Conservation (phyloP, 805 yeast species). For the Teunomyces stri region DNA sequence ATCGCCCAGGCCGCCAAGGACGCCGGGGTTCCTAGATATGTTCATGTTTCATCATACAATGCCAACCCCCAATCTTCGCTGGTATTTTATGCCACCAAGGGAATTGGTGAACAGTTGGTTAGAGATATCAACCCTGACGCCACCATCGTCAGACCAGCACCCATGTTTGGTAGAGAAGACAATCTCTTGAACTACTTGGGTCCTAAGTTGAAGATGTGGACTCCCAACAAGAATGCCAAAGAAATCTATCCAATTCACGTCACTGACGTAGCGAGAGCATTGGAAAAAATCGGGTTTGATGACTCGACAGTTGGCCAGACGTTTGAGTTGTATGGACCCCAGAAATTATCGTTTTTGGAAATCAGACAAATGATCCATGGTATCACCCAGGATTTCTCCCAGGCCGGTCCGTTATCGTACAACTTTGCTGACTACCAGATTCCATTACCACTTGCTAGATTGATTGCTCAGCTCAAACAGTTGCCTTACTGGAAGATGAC, state of each 20-base stretch:
- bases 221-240: conserved; percentile 64
- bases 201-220: conserved; percentile 56
- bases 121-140: conserved; percentile 66
- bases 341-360: conserved; percentile 57
- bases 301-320: conserved; percentile 77
- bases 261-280: conserved; percentile 71
- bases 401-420: conserved; percentile 45
- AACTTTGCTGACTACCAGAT: conserved; percentile 40
- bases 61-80: conserved; percentile 68
- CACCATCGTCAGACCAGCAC: conserved; percentile 84
- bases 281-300: conserved; percentile 76
- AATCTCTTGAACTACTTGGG: conserved; percentile 61
- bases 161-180: conserved; percentile 75
- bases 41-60: conserved; percentile 78
- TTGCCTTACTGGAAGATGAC: conserved; percentile 46
- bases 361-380: conserved; percentile 70
- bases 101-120: conserved; percentile 71
- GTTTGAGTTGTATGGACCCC: conserved; percentile 74
- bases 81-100: conserved; percentile 76
- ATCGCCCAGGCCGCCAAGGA: conserved; percentile 71
- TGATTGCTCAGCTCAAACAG: conserved; percentile 44
- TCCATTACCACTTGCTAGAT: conserved; percentile 47
- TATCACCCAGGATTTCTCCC: conserved; percentile 49
- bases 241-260: conserved; percentile 71
- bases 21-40: conserved; percentile 66